These are phyloP conservation scores for Funneliformis mosseae DNA, from an alignment of 192 early-diverging fungal species.

Conservation along the genomic window DNA sequence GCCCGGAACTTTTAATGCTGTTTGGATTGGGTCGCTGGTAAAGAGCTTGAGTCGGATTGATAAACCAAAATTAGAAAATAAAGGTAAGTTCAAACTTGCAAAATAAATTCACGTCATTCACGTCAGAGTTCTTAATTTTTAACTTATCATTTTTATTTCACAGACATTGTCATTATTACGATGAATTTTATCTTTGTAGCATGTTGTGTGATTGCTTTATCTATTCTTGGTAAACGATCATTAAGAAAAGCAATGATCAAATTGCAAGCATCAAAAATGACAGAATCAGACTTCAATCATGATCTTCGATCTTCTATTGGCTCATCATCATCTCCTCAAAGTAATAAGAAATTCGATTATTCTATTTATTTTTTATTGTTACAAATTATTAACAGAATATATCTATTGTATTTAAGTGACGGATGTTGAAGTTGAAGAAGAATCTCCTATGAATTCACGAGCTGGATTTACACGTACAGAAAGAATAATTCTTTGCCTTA, in stretches of 20 bases:
- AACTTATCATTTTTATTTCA: neutral
- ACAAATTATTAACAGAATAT: neutral
- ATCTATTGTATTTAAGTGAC: neutral
- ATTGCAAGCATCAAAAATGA: constrained; percentile 29
- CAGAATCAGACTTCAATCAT: constrained; percentile 37
- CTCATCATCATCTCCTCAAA: neutral
- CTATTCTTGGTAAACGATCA: constrained; percentile 48
- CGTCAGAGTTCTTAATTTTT: neutral
- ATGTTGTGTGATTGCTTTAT: constrained; percentile 44
- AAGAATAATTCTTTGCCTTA: constrained; percentile 39
- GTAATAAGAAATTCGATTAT: constrained; percentile 20
- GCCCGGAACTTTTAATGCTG: constrained; percentile 48
- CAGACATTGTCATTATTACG: constrained; percentile 44
- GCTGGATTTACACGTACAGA: constrained; percentile 44
- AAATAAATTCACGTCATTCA: neutral
- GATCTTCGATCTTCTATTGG: neutral
- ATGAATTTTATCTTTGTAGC: constrained; percentile 48
- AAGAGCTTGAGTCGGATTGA: constrained; percentile 49
- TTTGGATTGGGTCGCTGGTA: constrained; percentile 49
- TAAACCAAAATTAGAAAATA: constrained; percentile 42
- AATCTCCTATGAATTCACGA: neutral
- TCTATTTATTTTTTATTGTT: constrained; percentile 26
- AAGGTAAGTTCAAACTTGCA: constrained; percentile 20
- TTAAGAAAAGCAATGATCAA: constrained; percentile 44
- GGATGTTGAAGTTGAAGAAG: constrained; percentile 20